A percentile compares a stretch with the other conserved stretches of the same genome.
Evolutionary conservation across 495 filamentous ascomycete species (phyloP).

Genomic region (Patellaria atrata): DNA sequence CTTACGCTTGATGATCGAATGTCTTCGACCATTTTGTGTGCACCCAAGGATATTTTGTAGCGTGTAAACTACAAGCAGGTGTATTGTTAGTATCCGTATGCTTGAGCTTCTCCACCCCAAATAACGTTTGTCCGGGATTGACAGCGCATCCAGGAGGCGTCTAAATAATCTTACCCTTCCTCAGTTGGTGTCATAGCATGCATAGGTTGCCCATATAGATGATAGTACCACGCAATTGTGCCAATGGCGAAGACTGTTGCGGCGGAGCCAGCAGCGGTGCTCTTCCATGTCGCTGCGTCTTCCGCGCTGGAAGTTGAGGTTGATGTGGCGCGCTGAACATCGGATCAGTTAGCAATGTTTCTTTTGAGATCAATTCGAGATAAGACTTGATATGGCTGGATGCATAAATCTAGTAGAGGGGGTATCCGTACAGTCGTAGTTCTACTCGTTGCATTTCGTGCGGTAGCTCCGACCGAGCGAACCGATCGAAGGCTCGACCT

Average conservation of each 20-base stretch:
- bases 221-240: conserved; percentile 87
- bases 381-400: conserved; percentile 18
- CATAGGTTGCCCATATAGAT: conserved; percentile 76
- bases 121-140: conserved; percentile 6
- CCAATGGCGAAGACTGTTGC: conserved; percentile 75
- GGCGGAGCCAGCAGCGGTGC: conserved; percentile 68
- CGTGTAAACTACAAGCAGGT: conserved; percentile 54
- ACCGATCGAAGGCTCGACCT: conserved; percentile 67
- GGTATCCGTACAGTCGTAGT: conserved; percentile 43
- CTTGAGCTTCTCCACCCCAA: conserved; percentile 7
- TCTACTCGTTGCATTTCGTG: conserved; percentile 44
- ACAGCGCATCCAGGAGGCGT: background rate
- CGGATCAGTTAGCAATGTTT: conserved; percentile 16
- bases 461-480: conserved; percentile 56
- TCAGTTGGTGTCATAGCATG: conserved; percentile 86
- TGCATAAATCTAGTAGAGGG: conserved; percentile 5
- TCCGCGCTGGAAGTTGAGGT: conserved; percentile 40
- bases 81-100: conserved; percentile 2
- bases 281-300: conserved; percentile 41
- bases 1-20: conserved; percentile 93
- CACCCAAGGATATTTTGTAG: conserved; percentile 89
- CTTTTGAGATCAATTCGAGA: conserved; percentile 8
- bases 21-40: conserved; percentile 82
- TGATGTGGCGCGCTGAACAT: conserved; percentile 46
- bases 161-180: conserved; percentile 58